A percentile compares a stretch with the other conserved stretches of the same genome.
Conservation (phyloP, 2,329 filamentous ascomycete genomes). For the Cercospora beticola region DNA sequence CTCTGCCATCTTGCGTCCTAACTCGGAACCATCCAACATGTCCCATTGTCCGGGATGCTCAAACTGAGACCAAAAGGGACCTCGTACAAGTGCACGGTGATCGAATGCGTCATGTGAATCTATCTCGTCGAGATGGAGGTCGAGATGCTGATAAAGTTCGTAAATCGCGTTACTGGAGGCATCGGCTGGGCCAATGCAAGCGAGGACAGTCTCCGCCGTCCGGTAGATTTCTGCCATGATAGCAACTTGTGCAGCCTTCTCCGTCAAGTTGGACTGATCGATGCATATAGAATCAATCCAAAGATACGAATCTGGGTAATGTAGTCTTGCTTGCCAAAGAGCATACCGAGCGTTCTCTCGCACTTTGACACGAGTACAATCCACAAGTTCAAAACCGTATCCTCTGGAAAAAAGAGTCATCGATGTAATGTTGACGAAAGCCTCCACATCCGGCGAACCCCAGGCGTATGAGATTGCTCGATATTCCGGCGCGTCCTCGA, state of each 20-base stretch:
- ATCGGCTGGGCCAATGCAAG: neutral
- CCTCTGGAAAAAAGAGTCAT: neutral
- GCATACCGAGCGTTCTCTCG: conserved; percentile 6
- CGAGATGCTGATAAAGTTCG: no score
- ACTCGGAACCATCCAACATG: no score
- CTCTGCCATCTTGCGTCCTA: no score
- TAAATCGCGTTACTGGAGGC: neutral
- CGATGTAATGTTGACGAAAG: neutral
- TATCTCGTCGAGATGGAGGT: no score
- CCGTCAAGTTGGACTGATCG: neutral
- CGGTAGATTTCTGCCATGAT: neutral
- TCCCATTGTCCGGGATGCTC: no score
- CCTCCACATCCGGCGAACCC: neutral
- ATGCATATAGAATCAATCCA: neutral
- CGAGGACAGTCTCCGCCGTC: neutral
- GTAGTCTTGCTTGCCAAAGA: neutral
- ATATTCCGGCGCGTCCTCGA: neutral
- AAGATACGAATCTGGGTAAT: neutral
- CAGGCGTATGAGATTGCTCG: conserved; percentile 4
- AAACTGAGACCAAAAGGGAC: no score
- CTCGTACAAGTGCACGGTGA: neutral
- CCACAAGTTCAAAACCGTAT: no score
- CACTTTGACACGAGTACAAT: neutral
- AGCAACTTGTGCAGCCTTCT: neutral
- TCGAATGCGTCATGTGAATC: no score